A percentile compares a stretch with the other conserved stretches of the same genome.
phyloP scores from a whole-genome alignment of 805 yeast genomes.

The Kluyveromyces nonfermentans region DNA sequence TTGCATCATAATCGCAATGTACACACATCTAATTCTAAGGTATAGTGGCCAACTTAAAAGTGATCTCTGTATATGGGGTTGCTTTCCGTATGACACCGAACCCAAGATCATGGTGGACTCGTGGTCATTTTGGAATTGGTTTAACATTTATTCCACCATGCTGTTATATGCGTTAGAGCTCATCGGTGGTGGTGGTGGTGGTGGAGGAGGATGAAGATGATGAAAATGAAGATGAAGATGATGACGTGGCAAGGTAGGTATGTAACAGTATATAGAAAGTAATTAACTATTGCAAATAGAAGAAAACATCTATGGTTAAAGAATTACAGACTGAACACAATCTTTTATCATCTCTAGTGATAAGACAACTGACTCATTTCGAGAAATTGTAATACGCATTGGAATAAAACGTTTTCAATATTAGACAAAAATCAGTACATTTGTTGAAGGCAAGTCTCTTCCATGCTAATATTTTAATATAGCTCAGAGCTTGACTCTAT shows the following conservation, averaged over 20 bases:
- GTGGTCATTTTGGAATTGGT: constrained; percentile 98
- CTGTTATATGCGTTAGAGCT: constrained; percentile 75
- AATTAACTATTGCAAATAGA: background rate
- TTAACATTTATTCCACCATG: constrained; percentile 73
- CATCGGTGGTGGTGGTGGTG: constrained; percentile 29
- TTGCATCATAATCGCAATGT: constrained; percentile 87
- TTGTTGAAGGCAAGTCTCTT: constrained; percentile 56
- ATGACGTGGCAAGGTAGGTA: background rate
- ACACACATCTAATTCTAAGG: constrained; percentile 88
- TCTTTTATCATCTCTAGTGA: background rate
- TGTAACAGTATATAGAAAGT: background rate
- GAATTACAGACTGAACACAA: background rate
- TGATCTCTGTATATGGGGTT: constrained; percentile 52
- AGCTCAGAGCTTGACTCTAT: constrained; percentile 89
- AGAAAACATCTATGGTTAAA: background rate
- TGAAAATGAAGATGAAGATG: background rate
- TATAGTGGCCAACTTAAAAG: constrained; percentile 67
- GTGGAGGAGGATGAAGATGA: background rate
- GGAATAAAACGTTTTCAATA: background rate
- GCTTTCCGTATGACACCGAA: constrained; percentile 14
- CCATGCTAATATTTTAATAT: constrained; percentile 34
- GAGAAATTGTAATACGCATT: constrained; percentile 3
- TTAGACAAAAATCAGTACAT: constrained; percentile 17
- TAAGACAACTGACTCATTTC: background rate
- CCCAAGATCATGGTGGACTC: constrained; percentile 41